A percentile compares a stretch with the other conserved stretches of the same genome.
phyloP scores from a whole-genome alignment of 495 filamentous ascomycete genomes.

The Daldinia bambusicola region DNA sequence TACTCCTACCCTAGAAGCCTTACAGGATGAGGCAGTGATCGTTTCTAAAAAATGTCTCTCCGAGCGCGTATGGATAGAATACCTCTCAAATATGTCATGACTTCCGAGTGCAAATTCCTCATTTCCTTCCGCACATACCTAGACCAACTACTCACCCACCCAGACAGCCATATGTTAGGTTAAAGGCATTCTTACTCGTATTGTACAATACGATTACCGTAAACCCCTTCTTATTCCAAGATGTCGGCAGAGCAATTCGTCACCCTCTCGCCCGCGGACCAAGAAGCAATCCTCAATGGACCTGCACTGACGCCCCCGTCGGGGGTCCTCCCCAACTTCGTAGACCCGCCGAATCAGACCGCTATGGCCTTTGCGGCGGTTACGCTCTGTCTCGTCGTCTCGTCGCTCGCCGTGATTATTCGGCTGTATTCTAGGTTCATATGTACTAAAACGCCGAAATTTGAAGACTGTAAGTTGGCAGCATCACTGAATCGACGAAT shows the following conservation, averaged over 20 bases:
- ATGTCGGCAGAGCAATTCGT: not conserved
- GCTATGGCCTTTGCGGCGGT: conserved; percentile 17
- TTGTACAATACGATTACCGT: too few species aligned
- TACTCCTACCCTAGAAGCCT: not conserved
- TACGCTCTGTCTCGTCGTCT: conserved; percentile 19
- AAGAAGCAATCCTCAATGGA: not conserved
- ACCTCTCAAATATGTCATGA: not conserved
- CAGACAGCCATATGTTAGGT: too few species aligned
- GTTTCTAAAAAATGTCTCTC: not conserved
- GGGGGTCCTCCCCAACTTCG: conserved; percentile 32
- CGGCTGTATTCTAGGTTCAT: conserved; percentile 15
- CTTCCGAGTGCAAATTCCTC: not conserved
- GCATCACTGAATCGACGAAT: too few species aligned
- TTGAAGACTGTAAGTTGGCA: conserved; percentile 26
- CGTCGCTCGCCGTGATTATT: conserved; percentile 7
- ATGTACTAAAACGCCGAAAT: not conserved
- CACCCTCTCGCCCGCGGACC: not conserved
- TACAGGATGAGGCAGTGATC: not conserved
- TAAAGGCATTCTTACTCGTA: not conserved
- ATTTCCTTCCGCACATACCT: not conserved
- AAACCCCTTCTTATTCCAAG: not conserved
- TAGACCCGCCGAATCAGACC: conserved; percentile 35
- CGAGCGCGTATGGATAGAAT: not conserved
- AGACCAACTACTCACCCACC: too few species aligned
- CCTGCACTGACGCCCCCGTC: conserved; percentile 32